Percentiles rank a stretch among this genome's conserved stretches.
Conservation (phyloP, 331 rosid species). For the Malus hybrid region DNA sequence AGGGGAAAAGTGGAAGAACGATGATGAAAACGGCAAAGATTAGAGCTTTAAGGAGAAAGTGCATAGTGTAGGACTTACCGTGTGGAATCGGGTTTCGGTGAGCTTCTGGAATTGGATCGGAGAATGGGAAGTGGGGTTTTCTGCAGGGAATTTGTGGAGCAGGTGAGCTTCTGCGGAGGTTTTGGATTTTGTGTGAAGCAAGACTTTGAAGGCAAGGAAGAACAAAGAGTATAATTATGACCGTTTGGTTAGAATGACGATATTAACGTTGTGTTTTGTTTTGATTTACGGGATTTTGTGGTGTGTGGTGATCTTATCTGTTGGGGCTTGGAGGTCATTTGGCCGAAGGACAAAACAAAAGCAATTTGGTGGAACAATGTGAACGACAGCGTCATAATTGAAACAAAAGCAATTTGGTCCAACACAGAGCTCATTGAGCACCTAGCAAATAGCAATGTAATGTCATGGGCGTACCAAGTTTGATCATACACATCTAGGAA, state of each 20-base stretch:
- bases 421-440: not conserved
- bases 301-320: not conserved
- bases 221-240: slow-evolving; percentile 13
- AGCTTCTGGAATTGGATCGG: slow-evolving; percentile 25
- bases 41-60: slow-evolving; percentile 42
- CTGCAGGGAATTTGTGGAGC: slow-evolving; percentile 37
- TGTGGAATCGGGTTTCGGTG: slow-evolving; percentile 28
- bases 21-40: slow-evolving; percentile 31
- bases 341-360: not conserved
- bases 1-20: slow-evolving; percentile 67
- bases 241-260: slow-evolving; percentile 12
- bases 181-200: slow-evolving; percentile 30
- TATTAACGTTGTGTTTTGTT: not conserved
- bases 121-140: slow-evolving; percentile 31
- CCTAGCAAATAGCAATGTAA: not conserved
- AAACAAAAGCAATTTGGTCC: not conserved
- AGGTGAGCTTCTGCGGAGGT: slow-evolving; percentile 4
- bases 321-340: not conserved
- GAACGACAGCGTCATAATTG: not conserved
- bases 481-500: too few species aligned
- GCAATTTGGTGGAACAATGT: not conserved
- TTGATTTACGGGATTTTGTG: not conserved
- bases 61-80: slow-evolving; percentile 45
- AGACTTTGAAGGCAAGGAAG: slow-evolving; percentile 57
- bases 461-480: not conserved